Conservation (phyloP, 208 protist species). For the Crithidia brevicula region DNA sequence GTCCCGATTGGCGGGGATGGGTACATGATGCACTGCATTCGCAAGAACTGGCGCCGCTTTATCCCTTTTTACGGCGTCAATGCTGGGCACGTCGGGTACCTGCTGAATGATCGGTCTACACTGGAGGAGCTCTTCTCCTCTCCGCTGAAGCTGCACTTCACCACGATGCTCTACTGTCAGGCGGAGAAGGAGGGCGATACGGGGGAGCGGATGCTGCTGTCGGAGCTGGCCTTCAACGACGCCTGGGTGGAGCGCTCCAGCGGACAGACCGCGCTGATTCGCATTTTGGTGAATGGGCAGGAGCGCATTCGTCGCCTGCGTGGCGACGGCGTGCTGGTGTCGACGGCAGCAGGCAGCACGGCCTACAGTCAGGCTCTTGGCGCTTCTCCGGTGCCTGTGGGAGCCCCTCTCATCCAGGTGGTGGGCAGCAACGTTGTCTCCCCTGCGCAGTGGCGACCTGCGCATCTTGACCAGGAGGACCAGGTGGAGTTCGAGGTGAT, state of each 20-base stretch:
- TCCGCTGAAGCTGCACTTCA: constrained; percentile 86
- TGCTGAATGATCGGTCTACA: constrained; percentile 84
- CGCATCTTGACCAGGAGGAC: constrained; percentile 88
- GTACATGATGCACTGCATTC: constrained; percentile 94
- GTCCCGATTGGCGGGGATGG: constrained; percentile 92
- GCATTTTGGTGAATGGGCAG: constrained; percentile 88
- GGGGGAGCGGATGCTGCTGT: constrained; percentile 70
- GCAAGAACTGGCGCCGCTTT: constrained; percentile 89
- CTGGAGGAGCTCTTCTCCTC: constrained; percentile 85
- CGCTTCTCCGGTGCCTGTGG: constrained; percentile 87
- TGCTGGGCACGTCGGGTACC: constrained; percentile 87
- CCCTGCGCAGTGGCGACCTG: constrained; percentile 86
- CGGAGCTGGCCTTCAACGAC: constrained; percentile 92
- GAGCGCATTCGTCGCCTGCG: constrained; percentile 81
- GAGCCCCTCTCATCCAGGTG: constrained; percentile 86
- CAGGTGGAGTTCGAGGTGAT: constrained; percentile 90
- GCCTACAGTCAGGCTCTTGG: constrained; percentile 89
- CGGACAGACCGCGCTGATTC: constrained; percentile 90
- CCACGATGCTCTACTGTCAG: constrained; percentile 90
- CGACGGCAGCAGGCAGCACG: constrained; percentile 89
- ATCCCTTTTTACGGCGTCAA: constrained; percentile 93
- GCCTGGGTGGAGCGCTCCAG: constrained; percentile 91
- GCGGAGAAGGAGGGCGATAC: constrained; percentile 73
- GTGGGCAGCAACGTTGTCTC: constrained; percentile 92
- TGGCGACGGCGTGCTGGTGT: constrained; percentile 89